Evolutionary conservation across 2,329 filamentous ascomycete genomes (phyloP), one percentile per base, ranked within the genome.

Genomic region (Pseudogymnoascus sp.): DNA sequence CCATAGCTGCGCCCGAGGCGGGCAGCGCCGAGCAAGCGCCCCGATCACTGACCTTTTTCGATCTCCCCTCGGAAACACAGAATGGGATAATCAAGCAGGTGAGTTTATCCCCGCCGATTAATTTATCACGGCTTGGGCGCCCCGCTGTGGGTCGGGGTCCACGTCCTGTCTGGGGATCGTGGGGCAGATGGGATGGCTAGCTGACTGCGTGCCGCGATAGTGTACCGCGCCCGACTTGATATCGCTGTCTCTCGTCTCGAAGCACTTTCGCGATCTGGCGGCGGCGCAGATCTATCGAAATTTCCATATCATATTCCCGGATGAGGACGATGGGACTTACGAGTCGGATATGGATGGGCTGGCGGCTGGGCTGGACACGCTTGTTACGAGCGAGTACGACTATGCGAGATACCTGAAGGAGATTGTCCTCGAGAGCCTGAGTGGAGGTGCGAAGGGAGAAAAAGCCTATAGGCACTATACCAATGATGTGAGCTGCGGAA

Each of bases 351-450:
- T 84, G 59, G 84, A 86, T 67, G 78, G 80, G 3, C 77, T 88
- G 36, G 82, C 84, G 1, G 78, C 78, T 21, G 81, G 84, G 3
- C 77, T 88, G 59, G 81, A 87, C 63, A 87, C 85, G 3, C 82
- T 88, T 62, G 82, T 80, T 31, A 84, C 84, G 0, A 87, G 84
- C 76, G 79, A 86, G 31, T 86, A 87, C 74, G 78, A 87, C 72
- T 87, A 88, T 74, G 83, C 82, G 25, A 75, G 80, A 66, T 80
- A 86, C 69, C 74, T 88, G 31, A 78, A 78, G 65, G 79, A 83
- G 63, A 74, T 88, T 38, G 79, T 76, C 34, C 77, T 88, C 65
- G 84, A 86, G 66, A 84, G 83, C 1, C 73, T 82, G 25, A 81
- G 77, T 65, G 75, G 77, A 8, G 83, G 82, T 7, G 71, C 75